Evolutionary conservation across 2,329 filamentous ascomycete genomes (phyloP).

Genomic region (Pseudogymnoascus sp.): DNA sequence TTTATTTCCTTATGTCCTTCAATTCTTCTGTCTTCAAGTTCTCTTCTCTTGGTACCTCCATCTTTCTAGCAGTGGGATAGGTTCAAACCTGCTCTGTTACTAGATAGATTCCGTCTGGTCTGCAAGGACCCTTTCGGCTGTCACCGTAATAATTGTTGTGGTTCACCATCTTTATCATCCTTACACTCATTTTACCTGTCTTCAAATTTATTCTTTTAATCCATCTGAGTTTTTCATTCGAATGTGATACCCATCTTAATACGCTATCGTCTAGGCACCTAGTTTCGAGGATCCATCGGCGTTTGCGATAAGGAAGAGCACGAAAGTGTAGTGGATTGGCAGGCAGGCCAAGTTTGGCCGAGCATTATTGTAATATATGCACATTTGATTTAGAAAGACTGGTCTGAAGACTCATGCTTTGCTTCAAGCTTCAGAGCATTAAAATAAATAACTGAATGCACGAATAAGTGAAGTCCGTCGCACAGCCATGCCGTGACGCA

Average conservation of each 20-base stretch:
- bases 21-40: too few species aligned
- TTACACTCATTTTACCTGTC: not conserved
- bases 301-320: not conserved
- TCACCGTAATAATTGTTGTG: not conserved
- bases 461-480: not conserved
- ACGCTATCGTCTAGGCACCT: not conserved
- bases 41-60: too few species aligned
- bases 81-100: too few species aligned
- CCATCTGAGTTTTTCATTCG: not conserved
- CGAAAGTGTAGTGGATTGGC: not conserved
- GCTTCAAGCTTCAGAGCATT: not conserved
- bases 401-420: too few species aligned
- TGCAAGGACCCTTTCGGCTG: too few species aligned
- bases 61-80: too few species aligned
- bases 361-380: not conserved
- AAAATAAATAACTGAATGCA: not conserved
- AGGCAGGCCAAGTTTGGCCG: not conserved
- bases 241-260: not conserved
- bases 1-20: too few species aligned
- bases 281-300: not conserved
- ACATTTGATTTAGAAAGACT: not conserved
- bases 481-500: not conserved
- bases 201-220: not conserved
- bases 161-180: not conserved
- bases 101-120: too few species aligned